Percentiles rank a stretch among this genome's conserved stretches.
Evolutionary conservation across 805 yeast genomes (phyloP).

Genomic region (Candida koratica): DNA sequence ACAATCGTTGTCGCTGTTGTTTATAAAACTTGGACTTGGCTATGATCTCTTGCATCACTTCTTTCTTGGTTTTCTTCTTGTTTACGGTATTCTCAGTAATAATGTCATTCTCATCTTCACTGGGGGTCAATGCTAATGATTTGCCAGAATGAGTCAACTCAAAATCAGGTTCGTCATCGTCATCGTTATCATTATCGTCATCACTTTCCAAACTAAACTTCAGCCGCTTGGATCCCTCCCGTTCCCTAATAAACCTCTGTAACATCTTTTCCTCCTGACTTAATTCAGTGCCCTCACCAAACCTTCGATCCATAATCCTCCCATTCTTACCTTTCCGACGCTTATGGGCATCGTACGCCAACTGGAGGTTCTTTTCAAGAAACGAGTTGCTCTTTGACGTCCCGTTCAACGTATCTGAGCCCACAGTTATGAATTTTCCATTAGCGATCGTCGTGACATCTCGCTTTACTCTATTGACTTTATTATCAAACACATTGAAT

Average conservation of each 20-base stretch:
- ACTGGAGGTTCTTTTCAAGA: slow-evolving; percentile 42
- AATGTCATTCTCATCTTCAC: slow-evolving; percentile 41
- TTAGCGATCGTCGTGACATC: slow-evolving; percentile 41
- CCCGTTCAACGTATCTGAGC: slow-evolving; percentile 31
- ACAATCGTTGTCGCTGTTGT: slow-evolving; percentile 67
- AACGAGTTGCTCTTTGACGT: slow-evolving; percentile 23
- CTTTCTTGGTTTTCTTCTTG: slow-evolving; percentile 72
- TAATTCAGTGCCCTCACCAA: slow-evolving; percentile 81
- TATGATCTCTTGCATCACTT: slow-evolving; percentile 80
- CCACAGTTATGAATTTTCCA: slow-evolving; percentile 44
- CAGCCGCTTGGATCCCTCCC: slow-evolving; percentile 57
- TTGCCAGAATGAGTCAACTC: slow-evolving; percentile 79
- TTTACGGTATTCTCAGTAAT: slow-evolving; percentile 27
- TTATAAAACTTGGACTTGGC: slow-evolving; percentile 78
- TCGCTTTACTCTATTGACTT: slow-evolving; percentile 62
- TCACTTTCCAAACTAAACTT: slow-evolving; percentile 58
- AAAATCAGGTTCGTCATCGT: slow-evolving; percentile 39
- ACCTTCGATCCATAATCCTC: slow-evolving; percentile 77
- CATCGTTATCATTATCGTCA: slow-evolving; percentile 45
- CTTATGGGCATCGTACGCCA: slow-evolving; percentile 63
- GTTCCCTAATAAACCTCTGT: slow-evolving; percentile 88
- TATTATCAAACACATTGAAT: slow-evolving; percentile 86
- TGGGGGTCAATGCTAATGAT: slow-evolving; percentile 52
- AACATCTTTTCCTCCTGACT: slow-evolving; percentile 92
- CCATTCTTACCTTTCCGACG: slow-evolving; percentile 69